phyloP scores from a whole-genome alignment of 73 alveolate species.

The Loxodes magnus region DNA sequence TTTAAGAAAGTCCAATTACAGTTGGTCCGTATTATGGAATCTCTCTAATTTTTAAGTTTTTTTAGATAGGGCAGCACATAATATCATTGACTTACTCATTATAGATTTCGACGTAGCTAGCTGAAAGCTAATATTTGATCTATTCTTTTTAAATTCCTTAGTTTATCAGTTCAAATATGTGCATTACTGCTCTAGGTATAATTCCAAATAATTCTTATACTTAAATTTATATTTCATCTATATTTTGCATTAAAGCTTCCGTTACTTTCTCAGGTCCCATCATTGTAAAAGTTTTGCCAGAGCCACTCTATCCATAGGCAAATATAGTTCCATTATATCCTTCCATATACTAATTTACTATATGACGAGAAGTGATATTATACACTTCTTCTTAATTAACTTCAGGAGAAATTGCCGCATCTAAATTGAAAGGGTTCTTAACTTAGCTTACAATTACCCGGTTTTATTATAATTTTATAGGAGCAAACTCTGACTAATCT shows the following conservation, averaged over 20 bases:
- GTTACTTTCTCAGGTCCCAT: slow-evolving; percentile 17
- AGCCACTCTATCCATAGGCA: slow-evolving; percentile 14
- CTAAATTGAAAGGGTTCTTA: not conserved
- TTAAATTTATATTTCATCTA: not conserved
- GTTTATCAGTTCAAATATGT: slow-evolving; percentile 68
- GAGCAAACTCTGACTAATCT: too few species aligned
- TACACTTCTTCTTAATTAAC: slow-evolving; percentile 4
- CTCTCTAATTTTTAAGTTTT: slow-evolving; percentile 57
- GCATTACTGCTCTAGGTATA: slow-evolving; percentile 65
- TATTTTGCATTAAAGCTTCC: not conserved
- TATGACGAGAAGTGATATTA: slow-evolving; percentile 1
- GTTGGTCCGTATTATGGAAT: slow-evolving; percentile 22
- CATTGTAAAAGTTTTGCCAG: slow-evolving; percentile 13
- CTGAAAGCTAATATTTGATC: slow-evolving; percentile 30
- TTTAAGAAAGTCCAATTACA: slow-evolving; percentile 47
- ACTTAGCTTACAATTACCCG: too few species aligned
- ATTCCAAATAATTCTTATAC: slow-evolving; percentile 48
- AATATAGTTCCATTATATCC: slow-evolving; percentile 10
- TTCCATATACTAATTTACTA: not conserved
- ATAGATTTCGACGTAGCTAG: slow-evolving; percentile 72
- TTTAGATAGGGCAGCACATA: slow-evolving; percentile 36
- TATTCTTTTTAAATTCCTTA: slow-evolving; percentile 46
- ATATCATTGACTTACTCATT: slow-evolving; percentile 74
- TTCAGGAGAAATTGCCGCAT: slow-evolving; percentile 4
- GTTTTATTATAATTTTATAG: too few species aligned